Evolutionary conservation across 257 asterid species (phyloP).

Genomic region (Fraxinus excelsior): DNA sequence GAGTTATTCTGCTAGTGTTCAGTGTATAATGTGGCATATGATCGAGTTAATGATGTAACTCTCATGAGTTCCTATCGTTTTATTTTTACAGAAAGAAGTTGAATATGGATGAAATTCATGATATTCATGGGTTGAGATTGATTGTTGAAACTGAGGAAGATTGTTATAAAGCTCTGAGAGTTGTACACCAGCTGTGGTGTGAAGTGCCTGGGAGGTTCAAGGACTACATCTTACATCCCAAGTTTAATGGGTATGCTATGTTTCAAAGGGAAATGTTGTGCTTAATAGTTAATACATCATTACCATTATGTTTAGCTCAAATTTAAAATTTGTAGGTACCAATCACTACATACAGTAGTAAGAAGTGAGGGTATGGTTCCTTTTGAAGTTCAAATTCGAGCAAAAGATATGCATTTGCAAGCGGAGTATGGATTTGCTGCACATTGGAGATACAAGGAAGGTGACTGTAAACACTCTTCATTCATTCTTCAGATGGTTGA

Average conservation of each 20-base stretch:
- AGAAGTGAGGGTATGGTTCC: conserved; percentile 73
- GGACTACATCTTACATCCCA: conserved; percentile 80
- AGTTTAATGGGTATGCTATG: conserved; percentile 75
- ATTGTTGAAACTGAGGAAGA: conserved; percentile 88
- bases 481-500: conserved; percentile 96
- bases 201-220: conserved; percentile 89
- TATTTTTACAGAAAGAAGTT: conserved; percentile 73
- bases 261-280: background rate
- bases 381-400: conserved; percentile 94
- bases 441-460: conserved; percentile 99
- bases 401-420: conserved; percentile 96
- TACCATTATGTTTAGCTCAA: conserved; percentile 19
- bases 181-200: conserved; percentile 77
- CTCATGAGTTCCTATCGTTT: conserved; percentile 9
- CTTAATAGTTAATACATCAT: background rate
- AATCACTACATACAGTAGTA: conserved; percentile 88
- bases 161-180: conserved; percentile 77
- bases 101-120: conserved; percentile 85
- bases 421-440: conserved; percentile 99
- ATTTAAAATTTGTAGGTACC: conserved; percentile 57
- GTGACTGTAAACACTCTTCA: conserved; percentile 71
- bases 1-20: background rate
- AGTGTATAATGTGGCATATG: conserved; percentile 1
- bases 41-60: background rate
- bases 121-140: conserved; percentile 85